Base-by-base conservation (phyloP, 1,284 basidiomycete genomes). In the Cryptococcus wingfieldii region DNA sequence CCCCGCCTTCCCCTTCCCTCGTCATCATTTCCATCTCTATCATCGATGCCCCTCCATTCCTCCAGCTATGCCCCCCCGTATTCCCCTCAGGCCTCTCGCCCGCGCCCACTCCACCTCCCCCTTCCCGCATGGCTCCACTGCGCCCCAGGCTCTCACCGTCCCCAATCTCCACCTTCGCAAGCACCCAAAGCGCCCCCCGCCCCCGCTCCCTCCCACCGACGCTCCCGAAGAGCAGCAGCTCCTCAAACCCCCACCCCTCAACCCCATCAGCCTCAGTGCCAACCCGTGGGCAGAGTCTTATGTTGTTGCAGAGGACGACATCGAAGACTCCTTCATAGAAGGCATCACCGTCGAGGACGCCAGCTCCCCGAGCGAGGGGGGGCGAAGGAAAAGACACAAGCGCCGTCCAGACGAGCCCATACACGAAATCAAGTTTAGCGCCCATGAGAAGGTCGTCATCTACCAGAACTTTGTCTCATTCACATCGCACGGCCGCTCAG, bases 231-330 rank as follows among this genome's bases (percentile, higher is more conserved):
- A n/a, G 18, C 43, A 31, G 28, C 18, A 19, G 16, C 38, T n/a
- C 41, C 12, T 42, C 41, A 42, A 37, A 38, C 44, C 51, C 31
- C 34, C 45, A 6, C 28, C 47, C 4, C 50, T 54, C 25, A 49
- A 50, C 27, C 43, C 25, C 25, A 56, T 59, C 4, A 48, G 54
- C 9, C 49, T 63, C 5, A 61, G 59, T 34, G 9, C 59, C 18
- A 63, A 63, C 19, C 59, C 59, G 14, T 61, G 53, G 18, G 61
- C 56, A 2, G 51, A 28, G 9, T 54, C 38, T 4, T 63, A 63
- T 31, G 31, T 49, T 4, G 37, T 62, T 8, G 39, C 53, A 12
- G 56, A 61, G 47, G 59, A 48, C 16, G 59, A 60, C 9, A 49
- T 60, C 16, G 55, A 34, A 5, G 58, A 56, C 6, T 34, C 37